These are phyloP conservation scores for Nigrospora oryzae DNA, from an alignment of 2,329 filamentous ascomycete genomes.

Conservation along the genomic window DNA sequence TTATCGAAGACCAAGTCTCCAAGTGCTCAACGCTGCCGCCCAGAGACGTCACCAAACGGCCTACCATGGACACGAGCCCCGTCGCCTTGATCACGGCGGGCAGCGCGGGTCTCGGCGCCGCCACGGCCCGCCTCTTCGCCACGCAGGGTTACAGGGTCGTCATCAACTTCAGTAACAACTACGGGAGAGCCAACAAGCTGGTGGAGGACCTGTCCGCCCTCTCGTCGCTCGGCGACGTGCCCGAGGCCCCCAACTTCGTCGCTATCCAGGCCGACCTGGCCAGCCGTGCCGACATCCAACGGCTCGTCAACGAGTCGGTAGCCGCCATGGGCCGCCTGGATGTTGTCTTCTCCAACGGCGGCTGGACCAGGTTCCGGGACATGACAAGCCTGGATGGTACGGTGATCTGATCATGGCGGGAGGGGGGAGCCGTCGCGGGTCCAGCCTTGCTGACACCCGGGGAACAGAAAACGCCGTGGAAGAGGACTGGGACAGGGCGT, in stretches of 20 bases:
- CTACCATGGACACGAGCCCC: conserved; percentile 15
- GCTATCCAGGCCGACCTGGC: conserved; percentile 61
- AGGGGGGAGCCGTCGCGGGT: neutral
- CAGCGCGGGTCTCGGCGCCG: conserved; percentile 61
- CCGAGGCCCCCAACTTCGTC: conserved; percentile 24
- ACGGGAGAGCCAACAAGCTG: conserved; percentile 49
- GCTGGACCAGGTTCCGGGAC: conserved; percentile 36
- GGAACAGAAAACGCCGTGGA: conserved; percentile 39
- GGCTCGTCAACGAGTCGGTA: conserved; percentile 50
- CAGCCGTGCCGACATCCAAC: conserved; percentile 46
- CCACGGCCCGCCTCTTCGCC: conserved; percentile 59
- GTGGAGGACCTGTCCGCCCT: conserved; percentile 43
- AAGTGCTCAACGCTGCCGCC: too few species aligned
- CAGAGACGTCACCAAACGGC: neutral
- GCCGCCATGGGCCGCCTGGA: conserved; percentile 62
- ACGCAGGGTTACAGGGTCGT: conserved; percentile 59
- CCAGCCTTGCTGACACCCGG: neutral
- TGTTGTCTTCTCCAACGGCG: conserved; percentile 68
- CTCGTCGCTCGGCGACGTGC: conserved; percentile 36
- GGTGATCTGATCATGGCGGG: neutral
- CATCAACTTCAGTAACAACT: conserved; percentile 63
- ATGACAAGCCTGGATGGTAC: conserved; percentile 5
- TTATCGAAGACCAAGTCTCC: neutral
- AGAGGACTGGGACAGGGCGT: conserved; percentile 51
- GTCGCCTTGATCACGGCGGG: conserved; percentile 41